Evolutionary conservation across 352 stramenopile genomes (phyloP), one percentile per base, ranked within the genome.

Genomic region (Phytophthora vignae): DNA sequence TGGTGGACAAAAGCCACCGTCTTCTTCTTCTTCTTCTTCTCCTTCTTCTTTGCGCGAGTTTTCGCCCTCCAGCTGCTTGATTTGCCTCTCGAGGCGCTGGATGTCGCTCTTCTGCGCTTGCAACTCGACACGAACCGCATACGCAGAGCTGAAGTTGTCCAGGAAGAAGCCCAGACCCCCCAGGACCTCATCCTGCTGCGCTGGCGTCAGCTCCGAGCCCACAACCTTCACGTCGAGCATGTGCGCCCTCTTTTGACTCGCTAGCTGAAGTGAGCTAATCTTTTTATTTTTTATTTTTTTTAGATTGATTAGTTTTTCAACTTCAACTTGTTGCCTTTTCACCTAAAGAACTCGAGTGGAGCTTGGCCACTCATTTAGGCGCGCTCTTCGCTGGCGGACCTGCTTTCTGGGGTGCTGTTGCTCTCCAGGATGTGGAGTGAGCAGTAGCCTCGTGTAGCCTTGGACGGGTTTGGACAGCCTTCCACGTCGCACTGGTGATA

Each of bases 211-310:
- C 19, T 59, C 33, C 8, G 33, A 8, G 19, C 60, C 48, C 12
- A 66, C 60, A 15, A 14, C 19, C 19, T 11, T 40, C 29, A 59
- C 60, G 48, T 66, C 46, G 19, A 66, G 48, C 52, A 56, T 29
- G 27, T 1, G 27, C 27, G 27, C 27, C 27, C 27, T 29, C 27
- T 29, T 29, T 29, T 29, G 27, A 29, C 4, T 29, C 27, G 27
- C 27, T 7, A 29, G 27, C 4, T 29, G 3, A 29, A 29, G 27
- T 29, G 27, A 29, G 27, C 27, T 2, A 29, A 29, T 29, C 27
- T 29, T 29, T 29, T 29, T 29, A 29, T 29, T 29, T 29, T 29
- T 29, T 5, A 5, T 29, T 6, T 62, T 27, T 29, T 29, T 29
- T 29, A 29, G 36, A 42, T 15, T 15, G 8, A 14, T 36, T 36